phyloP scores from a whole-genome alignment of 140 eudicot genomes.

The Ambrosia hybrid region DNA sequence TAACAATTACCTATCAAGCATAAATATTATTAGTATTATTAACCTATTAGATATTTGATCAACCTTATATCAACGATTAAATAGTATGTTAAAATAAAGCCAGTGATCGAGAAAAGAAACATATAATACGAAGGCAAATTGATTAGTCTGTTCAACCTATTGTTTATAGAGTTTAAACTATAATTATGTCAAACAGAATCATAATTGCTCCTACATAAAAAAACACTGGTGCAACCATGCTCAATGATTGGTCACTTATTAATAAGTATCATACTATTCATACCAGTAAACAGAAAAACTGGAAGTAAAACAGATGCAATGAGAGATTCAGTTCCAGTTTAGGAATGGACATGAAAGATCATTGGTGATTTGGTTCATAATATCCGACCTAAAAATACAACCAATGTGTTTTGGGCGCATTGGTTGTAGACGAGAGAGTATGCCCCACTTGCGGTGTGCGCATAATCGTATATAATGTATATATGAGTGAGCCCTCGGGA shows the following conservation, averaged over 20 bases:
- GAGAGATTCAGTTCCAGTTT: background rate
- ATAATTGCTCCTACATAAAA: slow-evolving; percentile 4
- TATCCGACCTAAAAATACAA: no score
- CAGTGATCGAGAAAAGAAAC: slow-evolving; percentile 7
- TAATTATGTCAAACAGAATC: slow-evolving; percentile 1
- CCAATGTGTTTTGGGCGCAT: no score
- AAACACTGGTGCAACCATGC: background rate
- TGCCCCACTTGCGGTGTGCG: no score
- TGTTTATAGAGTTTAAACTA: background rate
- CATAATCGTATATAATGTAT: no score
- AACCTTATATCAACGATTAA: background rate
- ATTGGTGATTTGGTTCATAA: background rate
- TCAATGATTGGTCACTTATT: background rate
- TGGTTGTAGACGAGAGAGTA: no score
- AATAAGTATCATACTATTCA: no score
- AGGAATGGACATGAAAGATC: no score
- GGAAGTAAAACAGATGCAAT: background rate
- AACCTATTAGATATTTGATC: background rate
- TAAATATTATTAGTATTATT: background rate
- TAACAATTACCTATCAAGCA: background rate
- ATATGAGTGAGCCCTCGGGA: no score
- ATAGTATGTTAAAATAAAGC: background rate
- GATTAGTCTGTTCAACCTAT: slow-evolving; percentile 7
- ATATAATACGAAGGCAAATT: background rate
- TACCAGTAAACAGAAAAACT: background rate